Percentiles rank a stretch among this genome's conserved stretches.
Conservation (phyloP, 768 basidiomycete genomes). For the Erythrobasidium yunnanense region DNA sequence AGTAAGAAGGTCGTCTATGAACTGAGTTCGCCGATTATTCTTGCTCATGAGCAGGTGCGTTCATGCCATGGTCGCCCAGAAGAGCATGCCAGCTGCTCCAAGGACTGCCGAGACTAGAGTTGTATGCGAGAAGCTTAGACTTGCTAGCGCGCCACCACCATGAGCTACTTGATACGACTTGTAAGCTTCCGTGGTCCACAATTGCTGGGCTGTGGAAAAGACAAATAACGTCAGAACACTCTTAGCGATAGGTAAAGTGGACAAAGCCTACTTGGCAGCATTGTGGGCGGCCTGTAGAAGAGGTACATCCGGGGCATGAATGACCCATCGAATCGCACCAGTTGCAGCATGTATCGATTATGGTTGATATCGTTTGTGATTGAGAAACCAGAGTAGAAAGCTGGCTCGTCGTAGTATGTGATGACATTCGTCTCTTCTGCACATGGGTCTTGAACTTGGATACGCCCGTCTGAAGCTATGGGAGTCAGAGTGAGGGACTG, state of each 20-base stretch:
- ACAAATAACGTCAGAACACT: too few relatives aligned
- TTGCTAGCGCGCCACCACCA: too few relatives aligned
- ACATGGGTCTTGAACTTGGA: constrained; percentile 90
- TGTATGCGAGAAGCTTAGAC: too few relatives aligned
- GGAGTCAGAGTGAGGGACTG: constrained; percentile 47
- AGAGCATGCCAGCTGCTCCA: too few relatives aligned
- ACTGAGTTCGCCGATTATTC: too few relatives aligned
- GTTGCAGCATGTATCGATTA: constrained; percentile 36
- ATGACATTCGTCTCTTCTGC: constrained; percentile 78
- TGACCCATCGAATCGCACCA: constrained; percentile 10
- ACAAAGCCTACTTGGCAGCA: too few relatives aligned
- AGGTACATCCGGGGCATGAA: constrained; percentile 16
- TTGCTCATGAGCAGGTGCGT: too few relatives aligned
- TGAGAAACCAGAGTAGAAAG: constrained; percentile 50
- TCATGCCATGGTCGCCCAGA: too few relatives aligned
- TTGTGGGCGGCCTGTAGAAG: constrained; percentile 5
- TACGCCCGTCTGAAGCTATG: constrained; percentile 68
- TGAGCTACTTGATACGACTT: background rate
- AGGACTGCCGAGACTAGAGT: too few relatives aligned
- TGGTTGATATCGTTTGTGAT: constrained; percentile 55
- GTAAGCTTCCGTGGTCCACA: constrained; percentile 20
- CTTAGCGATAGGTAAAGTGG: too few relatives aligned
- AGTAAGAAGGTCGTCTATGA: too few relatives aligned
- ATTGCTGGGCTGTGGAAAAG: too few relatives aligned
- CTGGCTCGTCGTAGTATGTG: constrained; percentile 66